Percentiles rank a stretch among this genome's conserved stretches.
Conservation (phyloP, 768 basidiomycete genomes). For the Artomyces pyxidatus region DNA sequence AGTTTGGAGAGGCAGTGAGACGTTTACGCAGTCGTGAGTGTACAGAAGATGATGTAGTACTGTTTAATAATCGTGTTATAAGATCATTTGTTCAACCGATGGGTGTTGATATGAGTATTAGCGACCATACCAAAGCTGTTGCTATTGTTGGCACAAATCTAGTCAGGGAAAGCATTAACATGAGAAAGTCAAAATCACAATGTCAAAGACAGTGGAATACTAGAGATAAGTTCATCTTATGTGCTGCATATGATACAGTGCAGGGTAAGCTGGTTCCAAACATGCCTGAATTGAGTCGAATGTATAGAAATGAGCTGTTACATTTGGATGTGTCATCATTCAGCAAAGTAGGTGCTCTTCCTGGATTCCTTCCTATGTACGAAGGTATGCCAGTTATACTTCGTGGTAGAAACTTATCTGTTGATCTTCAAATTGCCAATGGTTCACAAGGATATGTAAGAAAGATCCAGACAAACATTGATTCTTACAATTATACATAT, state of each 20-base stretch:
- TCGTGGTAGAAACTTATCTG: background rate
- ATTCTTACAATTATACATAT: background rate
- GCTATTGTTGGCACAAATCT: background rate
- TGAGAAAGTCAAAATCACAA: background rate
- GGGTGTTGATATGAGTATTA: background rate
- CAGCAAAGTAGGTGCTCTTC: too few species aligned
- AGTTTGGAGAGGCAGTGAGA: slow-evolving; percentile 19
- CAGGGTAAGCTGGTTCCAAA: too few species aligned
- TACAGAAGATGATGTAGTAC: background rate
- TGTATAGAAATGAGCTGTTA: too few species aligned
- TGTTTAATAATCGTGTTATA: background rate
- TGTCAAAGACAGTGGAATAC: too few species aligned
- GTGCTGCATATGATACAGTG: too few species aligned
- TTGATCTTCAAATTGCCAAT: background rate
- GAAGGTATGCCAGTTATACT: background rate
- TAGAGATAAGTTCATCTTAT: too few species aligned
- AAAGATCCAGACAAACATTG: background rate
- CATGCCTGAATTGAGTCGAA: too few species aligned
- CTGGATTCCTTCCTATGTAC: background rate
- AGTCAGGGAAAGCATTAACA: background rate
- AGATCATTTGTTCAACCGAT: background rate
- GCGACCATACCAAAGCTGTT: background rate
- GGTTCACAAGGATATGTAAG: background rate
- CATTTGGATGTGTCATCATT: too few species aligned
- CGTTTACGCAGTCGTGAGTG: slow-evolving; percentile 1